These are phyloP conservation scores for Thinopyrum elongatum DNA, from an alignment of 176 grass and related monocot species.

Conservation along the genomic window DNA sequence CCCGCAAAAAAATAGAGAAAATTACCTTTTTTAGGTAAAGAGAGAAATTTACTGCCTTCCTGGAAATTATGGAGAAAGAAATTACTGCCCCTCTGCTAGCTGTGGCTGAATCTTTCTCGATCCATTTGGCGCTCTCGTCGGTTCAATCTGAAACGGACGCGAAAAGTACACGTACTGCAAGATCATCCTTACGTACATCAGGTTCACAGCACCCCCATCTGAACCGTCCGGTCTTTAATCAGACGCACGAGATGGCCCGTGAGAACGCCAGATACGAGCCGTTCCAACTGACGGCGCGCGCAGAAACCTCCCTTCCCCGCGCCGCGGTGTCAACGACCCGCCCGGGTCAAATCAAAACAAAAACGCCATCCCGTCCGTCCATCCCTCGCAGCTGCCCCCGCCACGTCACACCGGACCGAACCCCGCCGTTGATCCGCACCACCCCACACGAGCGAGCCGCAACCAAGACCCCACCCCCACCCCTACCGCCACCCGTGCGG, in stretches of 20 bases:
- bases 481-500: background rate
- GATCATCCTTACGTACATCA: background rate
- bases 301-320: background rate
- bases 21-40: too few species aligned
- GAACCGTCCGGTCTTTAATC: background rate
- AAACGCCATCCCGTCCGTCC: constrained; percentile 17
- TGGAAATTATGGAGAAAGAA: too few species aligned
- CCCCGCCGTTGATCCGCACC: background rate
- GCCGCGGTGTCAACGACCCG: background rate
- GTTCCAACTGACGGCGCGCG: constrained; percentile 16
- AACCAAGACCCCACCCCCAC: background rate
- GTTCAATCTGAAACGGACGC: constrained; percentile 16
- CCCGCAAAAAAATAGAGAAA: too few species aligned
- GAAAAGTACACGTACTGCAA: background rate
- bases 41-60: too few species aligned
- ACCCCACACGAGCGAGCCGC: background rate
- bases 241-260: background rate
- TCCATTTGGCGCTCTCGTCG: background rate
- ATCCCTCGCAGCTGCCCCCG: background rate
- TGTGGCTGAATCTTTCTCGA: background rate
- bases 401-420: constrained; percentile 16
- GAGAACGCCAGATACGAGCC: background rate
- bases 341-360: constrained; percentile 17
- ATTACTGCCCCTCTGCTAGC: too few species aligned
- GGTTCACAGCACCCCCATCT: background rate